Evolutionary conservation across 164 flowering plant species (phyloP), one percentile per base, ranked within the genome.

Genomic region (Platanus orientalis): DNA sequence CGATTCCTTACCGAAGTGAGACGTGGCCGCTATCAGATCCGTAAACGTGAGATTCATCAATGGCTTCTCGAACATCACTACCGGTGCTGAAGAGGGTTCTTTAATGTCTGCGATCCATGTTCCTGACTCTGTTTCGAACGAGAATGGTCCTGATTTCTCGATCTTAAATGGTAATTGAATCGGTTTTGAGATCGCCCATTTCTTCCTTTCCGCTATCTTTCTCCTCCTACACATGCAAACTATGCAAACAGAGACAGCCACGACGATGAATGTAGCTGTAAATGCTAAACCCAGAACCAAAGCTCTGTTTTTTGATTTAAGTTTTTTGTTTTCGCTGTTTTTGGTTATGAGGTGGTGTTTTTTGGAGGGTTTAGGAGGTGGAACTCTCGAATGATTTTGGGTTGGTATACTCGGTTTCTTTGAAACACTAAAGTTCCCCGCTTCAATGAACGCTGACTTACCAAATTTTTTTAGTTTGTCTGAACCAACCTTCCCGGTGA

Each of bases 41-140:
- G 73, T 78, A 80, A 94, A 94, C 3, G 87, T 89, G 5, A 94
- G 72, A 42, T 75, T 85, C 89, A 91, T 71, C 84, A 94, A 67
- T 34, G 99, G 99, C 80, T 94, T 94, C 76, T 87, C 90, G 66
- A 84, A 84, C 88, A 95, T 88, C 71, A 95, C 80, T 21, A 89
- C 97, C 1, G 88, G 79, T 0, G 92, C 91, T 14, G 92, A 77
- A 1, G 88, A 68, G 1, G 97, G 85, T 52, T 89, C 96, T 60
- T 75, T 88, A 23, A 94, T 77, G 53, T 94, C 96, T 0, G 89
- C 99, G 4, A 82, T 82, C 99, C 99, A 94, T 19, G 88, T 67
- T 1, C 96, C 89, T 17, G 96, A 86, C 68, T 88, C 97, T 0
- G 96, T 89, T 70, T 88, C 93, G 73, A 91, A 91, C 4, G 83